phyloP scores from a whole-genome alignment of 495 filamentous ascomycete species.

The Astrothelium subdiscretum region DNA sequence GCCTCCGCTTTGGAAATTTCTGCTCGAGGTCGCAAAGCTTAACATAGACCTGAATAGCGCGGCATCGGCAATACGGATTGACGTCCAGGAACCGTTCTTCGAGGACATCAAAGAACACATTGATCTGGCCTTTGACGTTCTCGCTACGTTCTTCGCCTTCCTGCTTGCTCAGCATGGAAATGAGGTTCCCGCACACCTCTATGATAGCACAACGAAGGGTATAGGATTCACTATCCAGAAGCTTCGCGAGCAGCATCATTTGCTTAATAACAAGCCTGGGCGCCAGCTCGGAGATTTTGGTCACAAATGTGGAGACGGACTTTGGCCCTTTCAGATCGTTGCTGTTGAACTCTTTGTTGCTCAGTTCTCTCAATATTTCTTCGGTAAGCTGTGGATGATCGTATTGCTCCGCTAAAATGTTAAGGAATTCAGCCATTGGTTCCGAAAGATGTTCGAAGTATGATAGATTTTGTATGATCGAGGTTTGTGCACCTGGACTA shows the following conservation, averaged over 20 bases:
- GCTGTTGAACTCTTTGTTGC: conserved; percentile 93
- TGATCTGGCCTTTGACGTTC: conserved; percentile 85
- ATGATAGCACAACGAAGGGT: conserved; percentile 87
- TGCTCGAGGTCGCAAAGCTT: conserved; percentile 85
- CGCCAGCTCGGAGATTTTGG: conserved; percentile 89
- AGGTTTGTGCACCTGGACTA: conserved; percentile 76
- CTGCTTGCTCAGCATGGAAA: conserved; percentile 78
- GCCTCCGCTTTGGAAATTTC: conserved; percentile 87
- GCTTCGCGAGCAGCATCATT: conserved; percentile 85
- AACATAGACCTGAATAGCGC: conserved; percentile 85
- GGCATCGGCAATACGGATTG: conserved; percentile 90
- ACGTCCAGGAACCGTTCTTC: conserved; percentile 94
- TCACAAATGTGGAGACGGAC: conserved; percentile 92
- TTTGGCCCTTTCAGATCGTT: conserved; percentile 94
- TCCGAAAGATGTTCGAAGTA: conserved; percentile 98
- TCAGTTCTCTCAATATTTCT: conserved; percentile 85
- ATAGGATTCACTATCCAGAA: conserved; percentile 95
- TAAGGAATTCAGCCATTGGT: conserved; percentile 96
- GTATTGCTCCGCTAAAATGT: conserved; percentile 94
- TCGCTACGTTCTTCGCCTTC: conserved; percentile 65
- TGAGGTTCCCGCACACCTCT: conserved; percentile 97
- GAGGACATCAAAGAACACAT: conserved; percentile 90
- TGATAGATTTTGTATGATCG: conserved; percentile 90
- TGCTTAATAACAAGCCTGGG: conserved; percentile 92
- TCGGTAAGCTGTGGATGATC: conserved; percentile 94